phyloP scores from a whole-genome alignment of 257 asterid species.

The Phtheirospermum japonicum region DNA sequence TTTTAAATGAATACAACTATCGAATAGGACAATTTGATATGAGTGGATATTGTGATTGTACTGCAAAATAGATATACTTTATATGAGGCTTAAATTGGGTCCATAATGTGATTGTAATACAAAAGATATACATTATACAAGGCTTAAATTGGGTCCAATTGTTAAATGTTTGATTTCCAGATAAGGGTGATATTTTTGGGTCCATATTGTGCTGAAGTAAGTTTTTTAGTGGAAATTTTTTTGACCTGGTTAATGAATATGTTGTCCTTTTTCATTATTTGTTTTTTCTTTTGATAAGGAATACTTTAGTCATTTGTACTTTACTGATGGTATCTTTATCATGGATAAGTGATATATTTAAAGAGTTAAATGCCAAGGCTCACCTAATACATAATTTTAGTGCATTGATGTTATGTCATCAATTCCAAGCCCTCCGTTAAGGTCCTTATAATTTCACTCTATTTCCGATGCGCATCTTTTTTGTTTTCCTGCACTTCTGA shows the following conservation, averaged over 20 bases:
- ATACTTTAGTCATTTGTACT: not conserved
- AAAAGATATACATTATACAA: not conserved
- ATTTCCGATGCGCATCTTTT: not conserved
- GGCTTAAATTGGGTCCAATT: not conserved
- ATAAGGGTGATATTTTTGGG: too few relatives aligned
- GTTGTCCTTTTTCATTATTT: not conserved
- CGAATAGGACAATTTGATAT: not conserved
- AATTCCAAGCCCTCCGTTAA: not conserved
- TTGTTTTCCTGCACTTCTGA: not conserved
- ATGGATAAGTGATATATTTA: too few relatives aligned
- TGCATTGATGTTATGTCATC: too few relatives aligned
- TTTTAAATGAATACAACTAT: not conserved
- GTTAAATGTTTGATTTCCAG: not conserved
- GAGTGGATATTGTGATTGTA: not conserved
- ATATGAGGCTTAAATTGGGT: not conserved
- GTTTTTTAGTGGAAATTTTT: not conserved
- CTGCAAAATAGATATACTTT: constrained; percentile 2
- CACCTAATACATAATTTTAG: too few relatives aligned
- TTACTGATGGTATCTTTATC: not conserved
- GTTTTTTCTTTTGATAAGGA: not conserved
- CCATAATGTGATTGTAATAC: not conserved
- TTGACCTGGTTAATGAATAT: not conserved
- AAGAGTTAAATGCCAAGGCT: too few relatives aligned
- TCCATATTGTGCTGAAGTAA: not conserved
- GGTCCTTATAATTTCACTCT: not conserved